A percentile compares a stretch with the other conserved stretches of the same genome.
Evolutionary conservation across 805 yeast species (phyloP).

Genomic region (Sungouiella blattae): DNA sequence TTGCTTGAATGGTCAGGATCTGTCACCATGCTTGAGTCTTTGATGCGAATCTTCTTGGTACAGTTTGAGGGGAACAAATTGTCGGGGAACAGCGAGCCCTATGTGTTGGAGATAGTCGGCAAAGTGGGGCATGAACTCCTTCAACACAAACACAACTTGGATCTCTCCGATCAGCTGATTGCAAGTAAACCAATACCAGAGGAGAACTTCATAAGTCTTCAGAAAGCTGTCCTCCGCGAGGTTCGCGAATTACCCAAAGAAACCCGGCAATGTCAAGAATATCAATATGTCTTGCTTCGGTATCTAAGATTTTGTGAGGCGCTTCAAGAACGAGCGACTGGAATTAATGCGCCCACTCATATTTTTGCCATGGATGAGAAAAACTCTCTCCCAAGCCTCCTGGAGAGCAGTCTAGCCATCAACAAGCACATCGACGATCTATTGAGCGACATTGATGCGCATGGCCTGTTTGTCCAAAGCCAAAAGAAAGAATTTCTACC

Average conservation of each 20-base stretch:
- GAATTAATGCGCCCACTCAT: neutral
- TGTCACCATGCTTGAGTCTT: slow-evolving; percentile 30
- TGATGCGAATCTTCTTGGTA: slow-evolving; percentile 42
- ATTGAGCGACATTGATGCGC: neutral
- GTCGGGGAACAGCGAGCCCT: slow-evolving; percentile 43
- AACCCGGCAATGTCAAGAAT: neutral
- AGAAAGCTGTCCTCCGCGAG: neutral
- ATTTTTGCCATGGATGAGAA: slow-evolving; percentile 1
- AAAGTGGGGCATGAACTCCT: slow-evolving; percentile 51
- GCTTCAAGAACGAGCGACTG: neutral
- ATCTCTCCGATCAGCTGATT: no score
- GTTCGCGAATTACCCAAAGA: neutral
- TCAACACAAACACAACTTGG: slow-evolving; percentile 7
- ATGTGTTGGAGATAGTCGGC: slow-evolving; percentile 60
- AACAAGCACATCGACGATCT: neutral
- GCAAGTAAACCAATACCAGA: no score
- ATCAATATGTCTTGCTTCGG: neutral
- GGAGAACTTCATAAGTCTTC: neutral
- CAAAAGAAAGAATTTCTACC: no score
- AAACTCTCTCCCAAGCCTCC: neutral
- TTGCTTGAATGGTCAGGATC: slow-evolving; percentile 64
- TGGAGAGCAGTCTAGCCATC: neutral
- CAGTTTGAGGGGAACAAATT: slow-evolving; percentile 37
- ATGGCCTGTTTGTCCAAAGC: no score
- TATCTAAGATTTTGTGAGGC: neutral